phyloP scores from a whole-genome alignment of 176 grass and related monocot genomes.

The Coix lacrymajobi region DNA sequence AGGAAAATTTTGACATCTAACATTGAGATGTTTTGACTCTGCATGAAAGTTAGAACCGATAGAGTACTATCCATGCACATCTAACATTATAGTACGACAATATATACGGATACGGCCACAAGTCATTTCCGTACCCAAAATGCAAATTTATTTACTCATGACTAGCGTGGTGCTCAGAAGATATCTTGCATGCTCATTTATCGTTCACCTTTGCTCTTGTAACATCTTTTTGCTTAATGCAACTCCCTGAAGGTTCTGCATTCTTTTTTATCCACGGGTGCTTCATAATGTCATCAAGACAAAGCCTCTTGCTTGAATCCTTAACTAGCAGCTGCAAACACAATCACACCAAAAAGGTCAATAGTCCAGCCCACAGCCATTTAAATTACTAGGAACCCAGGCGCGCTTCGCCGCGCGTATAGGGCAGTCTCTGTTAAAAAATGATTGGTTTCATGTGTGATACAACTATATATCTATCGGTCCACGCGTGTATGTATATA shows the following conservation, averaged over 20 bases:
- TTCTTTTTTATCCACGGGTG: slow-evolving; percentile 81
- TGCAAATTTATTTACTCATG: too few species aligned
- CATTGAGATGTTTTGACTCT: too few species aligned
- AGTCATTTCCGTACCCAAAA: neutral
- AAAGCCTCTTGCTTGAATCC: slow-evolving; percentile 82
- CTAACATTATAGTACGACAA: too few species aligned
- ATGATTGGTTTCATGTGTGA: too few species aligned
- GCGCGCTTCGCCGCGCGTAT: too few species aligned
- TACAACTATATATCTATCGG: too few species aligned
- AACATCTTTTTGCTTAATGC: slow-evolving; percentile 16
- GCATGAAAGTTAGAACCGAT: too few species aligned
- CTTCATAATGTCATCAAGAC: slow-evolving; percentile 67
- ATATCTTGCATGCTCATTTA: neutral
- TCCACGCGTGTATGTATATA: too few species aligned
- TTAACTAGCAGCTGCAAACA: slow-evolving; percentile 75
- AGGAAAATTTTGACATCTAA: neutral
- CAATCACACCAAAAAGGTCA: neutral
- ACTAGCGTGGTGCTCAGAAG: neutral
- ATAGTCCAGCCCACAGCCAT: neutral
- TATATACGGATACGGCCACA: neutral
- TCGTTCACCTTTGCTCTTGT: neutral
- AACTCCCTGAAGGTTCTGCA: slow-evolving; percentile 81
- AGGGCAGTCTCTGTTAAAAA: too few species aligned
- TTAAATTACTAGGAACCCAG: too few species aligned
- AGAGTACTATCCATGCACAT: neutral